Evolutionary conservation across 2,329 filamentous ascomycete species (phyloP), one percentile per base, ranked within the genome.

Genomic region (Botryotinia globosa): DNA sequence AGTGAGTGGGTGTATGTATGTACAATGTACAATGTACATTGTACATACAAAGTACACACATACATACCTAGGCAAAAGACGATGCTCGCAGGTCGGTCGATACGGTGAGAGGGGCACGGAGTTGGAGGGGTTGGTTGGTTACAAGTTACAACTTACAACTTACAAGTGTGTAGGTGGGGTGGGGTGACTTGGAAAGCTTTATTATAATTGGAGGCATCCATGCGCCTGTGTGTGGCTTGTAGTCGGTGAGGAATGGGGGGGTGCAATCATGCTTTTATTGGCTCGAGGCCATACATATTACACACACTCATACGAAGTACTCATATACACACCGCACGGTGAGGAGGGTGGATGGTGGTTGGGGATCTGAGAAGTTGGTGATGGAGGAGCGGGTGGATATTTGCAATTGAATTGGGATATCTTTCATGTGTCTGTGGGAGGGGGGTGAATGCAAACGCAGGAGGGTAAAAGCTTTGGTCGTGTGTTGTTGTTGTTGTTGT

Each of bases 101-200:
- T n/a, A 54, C 64, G 64, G 64, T 66, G 64, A 66, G 45, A 66
- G 32, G 32, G 37, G 39, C 39, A 42, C 7, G n/a, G 39, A 6
- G 61, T 66, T 51, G 63, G 63, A 66, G 63, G 44, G 63, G 44
- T 51, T 51, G 64, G 32, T 54, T 66, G 64, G 44, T n/a, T 34
- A 65, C 44, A 65, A 3, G 63, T 44, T 34, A 65, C 44, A 65
- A 3, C n/a, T n/a, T n/a, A n/a, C n/a, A n/a, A n/a, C n/a, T n/a
- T 34, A 65, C 44, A 65, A 3, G 63, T 44, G 48, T 65, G 22
- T 29, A n/a, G 32, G 45, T 66, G 64, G 64, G 64, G 64, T 39
- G 5, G 32, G 32, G 32, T 32, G n/a, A 34, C 34, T 34, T 34
- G 6, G 34, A 10, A 37, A 54, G 48, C 9, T 54, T 54, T 6